Evolutionary conservation across 1,139 yeast genomes (phyloP).

Genomic region (Arxiozyma bovina): DNA sequence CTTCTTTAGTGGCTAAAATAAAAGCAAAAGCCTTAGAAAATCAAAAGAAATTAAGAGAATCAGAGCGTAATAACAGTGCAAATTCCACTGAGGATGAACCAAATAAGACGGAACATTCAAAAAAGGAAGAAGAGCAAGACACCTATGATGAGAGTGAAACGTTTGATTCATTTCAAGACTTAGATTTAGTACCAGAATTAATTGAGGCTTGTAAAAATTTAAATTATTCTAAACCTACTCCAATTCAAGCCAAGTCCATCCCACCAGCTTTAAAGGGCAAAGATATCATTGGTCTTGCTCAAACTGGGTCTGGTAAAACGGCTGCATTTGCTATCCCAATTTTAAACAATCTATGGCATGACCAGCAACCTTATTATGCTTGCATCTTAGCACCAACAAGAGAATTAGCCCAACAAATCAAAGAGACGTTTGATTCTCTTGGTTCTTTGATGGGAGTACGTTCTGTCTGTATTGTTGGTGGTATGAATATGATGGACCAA

Average conservation of each 20-base stretch:
- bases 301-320: slow-evolving; percentile 79
- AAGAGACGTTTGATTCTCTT: slow-evolving; percentile 89
- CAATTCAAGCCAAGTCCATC: slow-evolving; percentile 84
- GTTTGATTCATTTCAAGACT: slow-evolving; percentile 36
- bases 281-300: slow-evolving; percentile 75
- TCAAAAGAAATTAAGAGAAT: slow-evolving; percentile 16
- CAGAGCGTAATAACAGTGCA: slow-evolving; percentile 11
- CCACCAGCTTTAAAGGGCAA: slow-evolving; percentile 87
- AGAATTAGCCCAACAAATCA: slow-evolving; percentile 92
- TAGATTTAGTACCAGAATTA: slow-evolving; percentile 69
- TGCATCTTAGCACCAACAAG: slow-evolving; percentile 93
- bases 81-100: slow-evolving; percentile 6
- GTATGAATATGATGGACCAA: slow-evolving; percentile 98
- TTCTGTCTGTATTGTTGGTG: slow-evolving; percentile 85
- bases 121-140: slow-evolving; percentile 5
- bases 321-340: slow-evolving; percentile 89
- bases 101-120: slow-evolving; percentile 1
- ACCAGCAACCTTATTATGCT: slow-evolving; percentile 80
- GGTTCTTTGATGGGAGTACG: slow-evolving; percentile 88
- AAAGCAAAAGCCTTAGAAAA: slow-evolving; percentile 43
- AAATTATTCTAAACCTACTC: slow-evolving; percentile 67
- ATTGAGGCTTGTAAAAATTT: slow-evolving; percentile 66
- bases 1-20: slow-evolving; percentile 38
- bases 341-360: slow-evolving; percentile 80
- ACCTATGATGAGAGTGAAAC: slow-evolving; percentile 15